Base-by-base conservation (phyloP, 2,329 filamentous ascomycete species). In the Sporothrix luriei region DNA sequence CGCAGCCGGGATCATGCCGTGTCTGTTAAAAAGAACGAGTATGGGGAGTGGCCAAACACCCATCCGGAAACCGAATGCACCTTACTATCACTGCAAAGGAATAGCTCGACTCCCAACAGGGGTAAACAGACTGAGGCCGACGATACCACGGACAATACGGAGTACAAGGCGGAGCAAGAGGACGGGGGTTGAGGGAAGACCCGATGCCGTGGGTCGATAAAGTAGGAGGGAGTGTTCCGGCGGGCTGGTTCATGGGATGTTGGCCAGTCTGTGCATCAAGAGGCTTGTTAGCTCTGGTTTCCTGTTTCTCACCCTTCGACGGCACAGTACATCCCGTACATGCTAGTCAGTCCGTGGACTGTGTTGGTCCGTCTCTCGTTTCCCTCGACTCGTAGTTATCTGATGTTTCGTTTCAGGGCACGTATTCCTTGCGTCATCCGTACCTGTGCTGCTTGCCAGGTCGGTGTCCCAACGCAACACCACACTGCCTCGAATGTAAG, bases 181-280 rank as follows among this genome's bases (percentile, higher is more conserved):
- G 21, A 11, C 26, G 40, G 40, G 24, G 40, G 55, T 4, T 11
- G 55, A 61, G 55, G 55, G 55, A 61, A n/a, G 43, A 43, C 11
- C 55, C 33, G n/a, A 40, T 14, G 33, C 33, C 55, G 19, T 61
- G 55, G 59, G 40, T 48, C 59, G 59, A 62, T 29, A 14, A 6
- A 62, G 59, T n/a, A 40, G 59, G 59, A 55, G 65, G 13, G 33
- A 43, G 24, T 26, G 16, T 68, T n/a, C 64, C 66, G 66, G 66
- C 59, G 40, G 65, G 46, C 51, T 57, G 66, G 66, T 68, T 59
- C 66, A 29, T 16, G 38, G 38, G 24, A 46, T 54, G 52, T 38
- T 40, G 24, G 24, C n/a, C 38, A 29, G 55, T 24, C 65, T 46
- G 19, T 67, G 65, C 40, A 62, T 48, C 19, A 40, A 26, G 14